phyloP scores from a whole-genome alignment of 2,329 filamentous ascomycete genomes.

The Aspergillus fijiensis region DNA sequence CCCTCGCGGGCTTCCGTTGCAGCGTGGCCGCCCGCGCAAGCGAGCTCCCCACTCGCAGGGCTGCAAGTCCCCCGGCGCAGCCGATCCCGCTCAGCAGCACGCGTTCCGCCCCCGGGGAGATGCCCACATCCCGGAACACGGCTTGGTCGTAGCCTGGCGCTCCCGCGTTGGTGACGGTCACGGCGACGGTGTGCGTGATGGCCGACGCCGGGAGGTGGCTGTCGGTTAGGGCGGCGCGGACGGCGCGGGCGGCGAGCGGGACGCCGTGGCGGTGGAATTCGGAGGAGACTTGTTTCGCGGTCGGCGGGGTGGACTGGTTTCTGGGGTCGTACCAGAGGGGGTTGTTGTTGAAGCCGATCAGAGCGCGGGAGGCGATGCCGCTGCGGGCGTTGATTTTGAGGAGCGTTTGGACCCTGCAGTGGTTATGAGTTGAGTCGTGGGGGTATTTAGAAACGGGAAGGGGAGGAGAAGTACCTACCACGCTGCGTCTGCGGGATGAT shows the following conservation, averaged over 20 bases:
- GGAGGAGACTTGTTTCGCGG: neutral
- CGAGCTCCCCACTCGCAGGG: neutral
- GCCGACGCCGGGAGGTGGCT: neutral
- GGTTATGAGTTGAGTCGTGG: neutral
- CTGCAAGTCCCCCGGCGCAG: conserved; percentile 3
- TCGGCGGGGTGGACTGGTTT: neutral
- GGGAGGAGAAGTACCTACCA: neutral
- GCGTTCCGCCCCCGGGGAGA: neutral
- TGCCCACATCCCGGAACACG: neutral
- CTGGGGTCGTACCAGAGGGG: neutral
- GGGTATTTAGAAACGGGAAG: neutral
- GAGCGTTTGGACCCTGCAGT: neutral
- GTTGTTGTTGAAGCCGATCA: neutral
- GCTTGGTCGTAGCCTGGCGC: neutral
- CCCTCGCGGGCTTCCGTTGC: neutral
- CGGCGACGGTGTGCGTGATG: conserved; percentile 2
- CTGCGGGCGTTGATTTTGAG: neutral
- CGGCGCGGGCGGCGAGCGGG: neutral
- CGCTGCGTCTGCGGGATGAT: neutral
- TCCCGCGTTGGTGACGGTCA: conserved; percentile 6
- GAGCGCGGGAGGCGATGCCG: neutral
- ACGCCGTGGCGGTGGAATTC: conserved; percentile 2
- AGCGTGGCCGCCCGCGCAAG: neutral
- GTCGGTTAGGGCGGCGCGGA: neutral
- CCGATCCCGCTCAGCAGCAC: conserved; percentile 2